These are phyloP conservation scores for Pyrus bretschneideri DNA, from an alignment of 306 rosid genomes.

Conservation along the genomic window DNA sequence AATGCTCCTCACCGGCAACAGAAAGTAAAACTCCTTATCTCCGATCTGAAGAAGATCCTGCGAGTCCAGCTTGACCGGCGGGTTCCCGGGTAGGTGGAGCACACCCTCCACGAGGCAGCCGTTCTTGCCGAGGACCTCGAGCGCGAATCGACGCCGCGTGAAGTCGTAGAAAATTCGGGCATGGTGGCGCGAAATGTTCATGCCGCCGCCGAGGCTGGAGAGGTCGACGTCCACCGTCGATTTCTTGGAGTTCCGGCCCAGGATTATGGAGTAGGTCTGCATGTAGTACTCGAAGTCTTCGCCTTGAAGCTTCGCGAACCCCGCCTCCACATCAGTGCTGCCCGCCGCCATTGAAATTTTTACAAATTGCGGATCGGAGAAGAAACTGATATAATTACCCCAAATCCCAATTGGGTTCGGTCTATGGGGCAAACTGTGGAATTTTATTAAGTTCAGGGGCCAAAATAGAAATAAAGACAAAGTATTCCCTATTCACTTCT, in stretches of 20 bases:
- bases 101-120: slow-evolving; percentile 97
- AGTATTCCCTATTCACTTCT: not conserved
- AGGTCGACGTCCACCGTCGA: slow-evolving; percentile 95
- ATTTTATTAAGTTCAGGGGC: not conserved
- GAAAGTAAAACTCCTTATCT: slow-evolving; percentile 87
- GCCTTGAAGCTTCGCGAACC: slow-evolving; percentile 95
- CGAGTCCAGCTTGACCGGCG: slow-evolving; percentile 90
- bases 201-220: slow-evolving; percentile 97
- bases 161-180: slow-evolving; percentile 97
- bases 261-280: slow-evolving; percentile 96
- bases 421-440: not conserved
- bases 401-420: not conserved
- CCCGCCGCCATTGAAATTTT: slow-evolving; percentile 27
- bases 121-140: slow-evolving; percentile 88
- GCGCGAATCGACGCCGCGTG: slow-evolving; percentile 92
- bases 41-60: slow-evolving; percentile 97
- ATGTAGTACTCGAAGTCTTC: slow-evolving; percentile 98
- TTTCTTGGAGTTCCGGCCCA: slow-evolving; percentile 95
- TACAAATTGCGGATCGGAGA: not conserved
- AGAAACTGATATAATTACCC: not conserved
- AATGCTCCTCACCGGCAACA: slow-evolving; percentile 74
- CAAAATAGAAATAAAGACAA: not conserved
- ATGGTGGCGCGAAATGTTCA: slow-evolving; percentile 98
- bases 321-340: slow-evolving; percentile 86
- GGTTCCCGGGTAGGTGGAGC: slow-evolving; percentile 86